These are phyloP conservation scores for Clitoria ternatea DNA, from an alignment of 306 rosid genomes.

Conservation along the genomic window DNA sequence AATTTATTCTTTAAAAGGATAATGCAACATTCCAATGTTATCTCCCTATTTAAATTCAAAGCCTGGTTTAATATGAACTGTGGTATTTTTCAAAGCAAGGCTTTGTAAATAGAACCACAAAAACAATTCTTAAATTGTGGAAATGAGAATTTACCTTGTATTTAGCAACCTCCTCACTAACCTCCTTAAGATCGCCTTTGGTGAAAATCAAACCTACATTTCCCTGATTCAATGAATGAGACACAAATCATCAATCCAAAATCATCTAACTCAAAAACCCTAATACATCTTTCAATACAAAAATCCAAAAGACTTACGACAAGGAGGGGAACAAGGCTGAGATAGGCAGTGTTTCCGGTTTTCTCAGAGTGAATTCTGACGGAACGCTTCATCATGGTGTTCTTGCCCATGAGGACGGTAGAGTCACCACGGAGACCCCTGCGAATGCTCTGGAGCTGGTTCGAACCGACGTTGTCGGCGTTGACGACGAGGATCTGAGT, in stretches of 20 bases:
- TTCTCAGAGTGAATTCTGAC: slow-evolving; percentile 42
- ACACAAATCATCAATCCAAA: background rate
- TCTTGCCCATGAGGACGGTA: slow-evolving; percentile 57
- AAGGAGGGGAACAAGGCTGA: slow-evolving; percentile 57
- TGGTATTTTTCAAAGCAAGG: too few species aligned
- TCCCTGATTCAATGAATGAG: slow-evolving; percentile 26
- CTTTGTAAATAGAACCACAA: too few species aligned
- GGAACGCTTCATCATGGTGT: slow-evolving; percentile 39
- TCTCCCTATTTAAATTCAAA: too few species aligned
- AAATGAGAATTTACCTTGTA: slow-evolving; percentile 54
- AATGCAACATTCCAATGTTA: too few species aligned
- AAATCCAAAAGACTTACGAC: slow-evolving; percentile 15
- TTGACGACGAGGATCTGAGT: slow-evolving; percentile 52
- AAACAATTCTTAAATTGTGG: too few species aligned
- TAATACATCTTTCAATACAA: background rate
- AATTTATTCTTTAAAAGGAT: too few species aligned
- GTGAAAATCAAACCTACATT: slow-evolving; percentile 71
- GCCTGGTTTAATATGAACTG: too few species aligned
- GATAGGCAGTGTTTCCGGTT: slow-evolving; percentile 42
- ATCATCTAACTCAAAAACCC: background rate
- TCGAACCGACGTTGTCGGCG: slow-evolving; percentile 64
- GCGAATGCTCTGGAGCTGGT: slow-evolving; percentile 58
- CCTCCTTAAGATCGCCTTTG: slow-evolving; percentile 36
- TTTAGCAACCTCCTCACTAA: slow-evolving; percentile 54
- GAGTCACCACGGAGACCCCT: slow-evolving; percentile 64